Percentiles rank a stretch among this genome's conserved stretches.
Conservation (phyloP, 2,329 filamentous ascomycete genomes). For the Trichoderma sp. region DNA sequence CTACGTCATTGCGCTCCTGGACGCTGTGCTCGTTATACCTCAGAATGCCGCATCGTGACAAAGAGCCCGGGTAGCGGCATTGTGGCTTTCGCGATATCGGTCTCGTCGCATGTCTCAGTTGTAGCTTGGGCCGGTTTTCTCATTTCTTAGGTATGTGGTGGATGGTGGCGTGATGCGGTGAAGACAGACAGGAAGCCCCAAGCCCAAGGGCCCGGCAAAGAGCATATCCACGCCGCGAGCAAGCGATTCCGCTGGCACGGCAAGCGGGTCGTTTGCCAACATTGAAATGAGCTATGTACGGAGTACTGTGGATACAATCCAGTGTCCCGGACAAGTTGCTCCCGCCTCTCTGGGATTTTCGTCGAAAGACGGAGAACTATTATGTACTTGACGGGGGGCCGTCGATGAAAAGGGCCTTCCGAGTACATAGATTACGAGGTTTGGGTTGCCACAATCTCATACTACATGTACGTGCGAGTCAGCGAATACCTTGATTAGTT, state of each 20-base stretch:
- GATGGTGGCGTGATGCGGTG: constrained; percentile 4
- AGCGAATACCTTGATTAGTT: neutral
- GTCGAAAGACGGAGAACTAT: neutral
- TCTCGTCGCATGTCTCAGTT: constrained; percentile 5
- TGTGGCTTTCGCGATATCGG: constrained; percentile 11
- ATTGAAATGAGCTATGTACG: neutral
- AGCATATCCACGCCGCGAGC: neutral
- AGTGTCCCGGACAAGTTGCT: constrained; percentile 8
- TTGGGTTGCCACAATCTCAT: neutral
- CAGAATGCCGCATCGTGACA: constrained; percentile 1
- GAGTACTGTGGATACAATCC: constrained; percentile 1
- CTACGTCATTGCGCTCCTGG: constrained; percentile 8
- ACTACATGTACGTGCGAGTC: constrained; percentile 3
- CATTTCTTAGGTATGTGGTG: neutral
- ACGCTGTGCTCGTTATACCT: neutral
- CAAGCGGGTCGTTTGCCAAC: constrained; percentile 7
- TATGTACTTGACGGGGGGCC: neutral
- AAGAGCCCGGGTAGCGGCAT: constrained; percentile 12
- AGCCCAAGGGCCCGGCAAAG: neutral
- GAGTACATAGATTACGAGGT: neutral
- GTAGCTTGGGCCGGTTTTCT: neutral
- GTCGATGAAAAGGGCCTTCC: neutral
- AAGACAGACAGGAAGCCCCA: neutral
- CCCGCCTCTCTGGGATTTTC: neutral
- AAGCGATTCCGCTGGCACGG: neutral